phyloP scores from a whole-genome alignment of 805 yeast genomes.

The Ogataea allantospora region DNA sequence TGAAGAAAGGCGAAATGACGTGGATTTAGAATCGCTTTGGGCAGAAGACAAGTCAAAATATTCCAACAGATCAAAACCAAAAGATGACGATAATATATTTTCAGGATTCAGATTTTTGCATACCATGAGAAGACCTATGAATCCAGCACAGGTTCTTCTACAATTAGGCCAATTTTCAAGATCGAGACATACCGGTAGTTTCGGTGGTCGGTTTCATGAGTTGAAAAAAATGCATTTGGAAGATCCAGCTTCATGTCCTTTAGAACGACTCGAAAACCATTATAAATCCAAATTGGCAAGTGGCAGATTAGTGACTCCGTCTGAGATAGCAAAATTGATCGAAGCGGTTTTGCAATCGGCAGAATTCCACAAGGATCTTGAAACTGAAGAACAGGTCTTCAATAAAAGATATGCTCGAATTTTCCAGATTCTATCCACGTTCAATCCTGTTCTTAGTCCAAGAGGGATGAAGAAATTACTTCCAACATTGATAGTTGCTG shows the following conservation, averaged over 20 bases:
- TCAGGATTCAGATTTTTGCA: slow-evolving; percentile 46
- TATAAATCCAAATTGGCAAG: slow-evolving; percentile 30
- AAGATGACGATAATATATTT: slow-evolving; percentile 42
- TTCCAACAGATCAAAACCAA: slow-evolving; percentile 11
- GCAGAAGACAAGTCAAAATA: slow-evolving; percentile 22
- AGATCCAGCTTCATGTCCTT: slow-evolving; percentile 20
- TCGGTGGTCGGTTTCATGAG: slow-evolving; percentile 17
- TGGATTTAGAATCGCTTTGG: slow-evolving; percentile 75
- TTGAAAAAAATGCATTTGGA: slow-evolving; percentile 22
- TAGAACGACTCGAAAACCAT: slow-evolving; percentile 22
- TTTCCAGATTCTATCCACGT: slow-evolving; percentile 17
- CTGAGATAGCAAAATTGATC: slow-evolving; percentile 22
- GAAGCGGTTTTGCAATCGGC: slow-evolving; percentile 28
- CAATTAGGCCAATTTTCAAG: slow-evolving; percentile 6
- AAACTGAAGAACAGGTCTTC: slow-evolving; percentile 16
- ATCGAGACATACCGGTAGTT: slow-evolving; percentile 13
- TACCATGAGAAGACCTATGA: slow-evolving; percentile 26
- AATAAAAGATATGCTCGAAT: slow-evolving; percentile 23
- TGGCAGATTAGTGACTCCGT: slow-evolving; percentile 26
- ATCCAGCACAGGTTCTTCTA: slow-evolving; percentile 7
- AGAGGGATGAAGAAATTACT: slow-evolving; percentile 23
- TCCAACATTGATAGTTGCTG: slow-evolving; percentile 28
- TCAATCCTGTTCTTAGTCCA: slow-evolving; percentile 21
- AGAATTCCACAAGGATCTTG: slow-evolving; percentile 24
- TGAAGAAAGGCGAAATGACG: slow-evolving; percentile 58